Conservation (phyloP, 331 rosid species). For the Acacia concinna region DNA sequence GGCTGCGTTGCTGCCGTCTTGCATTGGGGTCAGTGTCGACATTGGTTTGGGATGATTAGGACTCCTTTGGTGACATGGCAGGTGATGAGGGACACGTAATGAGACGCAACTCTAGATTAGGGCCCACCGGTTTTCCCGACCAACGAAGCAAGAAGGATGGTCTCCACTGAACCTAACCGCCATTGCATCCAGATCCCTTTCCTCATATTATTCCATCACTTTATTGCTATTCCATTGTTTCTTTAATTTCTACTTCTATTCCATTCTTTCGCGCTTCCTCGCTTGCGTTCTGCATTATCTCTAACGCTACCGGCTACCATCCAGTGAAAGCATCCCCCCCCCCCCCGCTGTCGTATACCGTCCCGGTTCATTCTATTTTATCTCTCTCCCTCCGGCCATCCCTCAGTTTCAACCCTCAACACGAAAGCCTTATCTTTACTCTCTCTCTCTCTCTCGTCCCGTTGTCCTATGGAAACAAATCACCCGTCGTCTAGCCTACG, state of each 20-base stretch:
- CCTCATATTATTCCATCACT: not conserved
- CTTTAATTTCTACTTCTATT: not conserved
- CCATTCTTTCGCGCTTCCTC: not conserved
- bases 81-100: not conserved
- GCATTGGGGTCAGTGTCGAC: too few species aligned
- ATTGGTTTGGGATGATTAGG: too few species aligned
- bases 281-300: not conserved
- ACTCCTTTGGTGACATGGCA: too few species aligned
- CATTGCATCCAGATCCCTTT: not conserved
- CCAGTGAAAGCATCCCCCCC: not conserved
- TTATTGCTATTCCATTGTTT: not conserved
- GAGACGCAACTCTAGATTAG: not conserved
- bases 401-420: not conserved
- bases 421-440: not conserved
- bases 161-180: not conserved
- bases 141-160: too few species aligned
- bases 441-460: not conserved
- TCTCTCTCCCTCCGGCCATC: not conserved
- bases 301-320: not conserved
- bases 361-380: slow-evolving; percentile 43
- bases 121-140: not conserved
- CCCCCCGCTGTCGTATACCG: not conserved
- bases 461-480: slow-evolving; percentile 29
- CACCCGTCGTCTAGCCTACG: slow-evolving; percentile 28
- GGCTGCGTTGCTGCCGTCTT: too few species aligned